A percentile compares a stretch with the other conserved stretches of the same genome.
These are phyloP conservation scores for Cicer chorassanicum DNA, from an alignment of 306 rosid genomes.

Conservation along the genomic window DNA sequence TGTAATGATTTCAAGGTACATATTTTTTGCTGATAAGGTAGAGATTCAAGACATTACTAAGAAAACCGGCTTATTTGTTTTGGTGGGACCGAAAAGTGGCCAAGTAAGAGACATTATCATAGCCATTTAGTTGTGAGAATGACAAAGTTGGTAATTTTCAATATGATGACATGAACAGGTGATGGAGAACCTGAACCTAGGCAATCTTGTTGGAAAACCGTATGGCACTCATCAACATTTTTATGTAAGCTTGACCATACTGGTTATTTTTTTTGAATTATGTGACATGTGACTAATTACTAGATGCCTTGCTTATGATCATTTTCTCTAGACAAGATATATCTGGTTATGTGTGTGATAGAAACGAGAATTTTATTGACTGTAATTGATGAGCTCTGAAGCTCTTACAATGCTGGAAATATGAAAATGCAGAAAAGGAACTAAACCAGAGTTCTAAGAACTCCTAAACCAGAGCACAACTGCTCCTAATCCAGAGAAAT, in stretches of 20 bases:
- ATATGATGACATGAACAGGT: conserved; percentile 58
- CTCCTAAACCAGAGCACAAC: no score
- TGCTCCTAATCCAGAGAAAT: no score
- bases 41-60: conserved; percentile 87
- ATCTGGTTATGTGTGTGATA: not conserved
- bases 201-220: conserved; percentile 75
- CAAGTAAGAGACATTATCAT: conserved; percentile 61
- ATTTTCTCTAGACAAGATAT: conserved; percentile 19
- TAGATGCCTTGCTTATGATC: conserved; percentile 10
- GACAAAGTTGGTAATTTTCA: conserved; percentile 35
- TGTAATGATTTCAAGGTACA: conserved; percentile 64
- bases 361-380: no score
- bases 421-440: no score
- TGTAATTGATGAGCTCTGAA: no score
- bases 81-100: conserved; percentile 87
- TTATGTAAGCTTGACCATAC: conserved; percentile 58
- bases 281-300: conserved; percentile 21
- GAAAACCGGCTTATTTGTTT: conserved; percentile 79
- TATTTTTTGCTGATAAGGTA: conserved; percentile 85
- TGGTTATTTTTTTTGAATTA: conserved; percentile 1
- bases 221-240: conserved; percentile 89
- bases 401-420: no score
- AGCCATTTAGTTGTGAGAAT: conserved; percentile 23
- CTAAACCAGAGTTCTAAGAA: no score
- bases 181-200: conserved; percentile 79